A percentile compares a stretch with the other conserved stretches of the same genome.
phyloP scores from a whole-genome alignment of 345 rosid genomes.

The Kandelia obovata region DNA sequence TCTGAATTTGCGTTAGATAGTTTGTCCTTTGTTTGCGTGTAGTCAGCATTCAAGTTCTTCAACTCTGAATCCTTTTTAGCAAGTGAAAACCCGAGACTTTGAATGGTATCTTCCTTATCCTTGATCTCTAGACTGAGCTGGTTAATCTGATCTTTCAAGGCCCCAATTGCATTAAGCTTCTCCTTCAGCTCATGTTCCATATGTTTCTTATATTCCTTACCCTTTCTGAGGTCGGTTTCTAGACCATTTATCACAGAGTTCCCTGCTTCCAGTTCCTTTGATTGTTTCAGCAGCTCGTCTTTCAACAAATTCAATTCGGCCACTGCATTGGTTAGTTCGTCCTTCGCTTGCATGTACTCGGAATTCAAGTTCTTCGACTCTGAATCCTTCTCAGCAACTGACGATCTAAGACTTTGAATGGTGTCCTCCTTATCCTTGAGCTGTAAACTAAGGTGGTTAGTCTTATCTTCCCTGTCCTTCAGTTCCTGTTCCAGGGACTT shows the following conservation, averaged over 20 bases:
- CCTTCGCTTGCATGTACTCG: slow-evolving; percentile 41
- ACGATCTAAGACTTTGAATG: slow-evolving; percentile 43
- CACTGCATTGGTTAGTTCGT: slow-evolving; percentile 46
- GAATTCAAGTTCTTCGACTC: slow-evolving; percentile 50
- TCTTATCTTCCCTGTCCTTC: slow-evolving; percentile 58
- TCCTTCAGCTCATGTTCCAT: slow-evolving; percentile 55
- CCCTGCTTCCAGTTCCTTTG: slow-evolving; percentile 51
- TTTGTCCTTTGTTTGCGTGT: slow-evolving; percentile 45
- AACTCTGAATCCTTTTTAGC: slow-evolving; percentile 56
- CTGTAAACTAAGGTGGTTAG: slow-evolving; percentile 53
- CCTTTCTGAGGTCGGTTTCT: slow-evolving; percentile 41
- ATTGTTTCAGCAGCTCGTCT: slow-evolving; percentile 43
- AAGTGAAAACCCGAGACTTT: slow-evolving; percentile 43
- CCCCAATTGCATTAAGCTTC: slow-evolving; percentile 45
- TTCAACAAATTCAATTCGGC: slow-evolving; percentile 41
- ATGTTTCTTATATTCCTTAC: slow-evolving; percentile 48
- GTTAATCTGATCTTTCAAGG: slow-evolving; percentile 50
- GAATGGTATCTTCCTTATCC: slow-evolving; percentile 50
- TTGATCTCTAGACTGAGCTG: slow-evolving; percentile 57
- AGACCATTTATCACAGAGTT: slow-evolving; percentile 46
- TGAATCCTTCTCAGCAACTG: slow-evolving; percentile 46
- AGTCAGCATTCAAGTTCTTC: slow-evolving; percentile 39
- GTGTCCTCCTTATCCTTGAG: slow-evolving; percentile 56
- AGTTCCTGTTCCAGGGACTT: slow-evolving; percentile 52
- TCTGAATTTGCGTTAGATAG: slow-evolving; percentile 45